Percentiles rank a stretch among this genome's conserved stretches.
phyloP scores from a whole-genome alignment of 345 rosid genomes.

The Lepidium didymum region DNA sequence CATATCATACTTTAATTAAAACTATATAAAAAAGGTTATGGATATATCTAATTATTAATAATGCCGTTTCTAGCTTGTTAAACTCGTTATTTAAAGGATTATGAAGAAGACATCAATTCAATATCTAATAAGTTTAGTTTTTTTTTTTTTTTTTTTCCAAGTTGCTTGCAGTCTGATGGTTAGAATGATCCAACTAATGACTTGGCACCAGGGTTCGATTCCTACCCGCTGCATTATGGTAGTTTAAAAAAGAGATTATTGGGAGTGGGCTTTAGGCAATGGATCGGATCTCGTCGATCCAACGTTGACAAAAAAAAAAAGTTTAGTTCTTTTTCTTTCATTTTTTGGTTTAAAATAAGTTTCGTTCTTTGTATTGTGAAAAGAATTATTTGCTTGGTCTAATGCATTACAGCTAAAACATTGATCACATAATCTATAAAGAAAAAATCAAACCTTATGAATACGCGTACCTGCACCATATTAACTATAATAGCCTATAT shows the following conservation, averaged over 20 bases:
- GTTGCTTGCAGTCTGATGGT: too few relatives aligned
- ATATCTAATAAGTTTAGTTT: neutral
- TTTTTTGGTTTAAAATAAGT: too few relatives aligned
- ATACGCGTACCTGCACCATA: neutral
- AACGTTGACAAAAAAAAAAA: too few relatives aligned
- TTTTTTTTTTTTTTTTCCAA: too few relatives aligned
- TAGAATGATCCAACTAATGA: too few relatives aligned
- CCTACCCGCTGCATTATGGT: too few relatives aligned
- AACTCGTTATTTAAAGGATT: neutral
- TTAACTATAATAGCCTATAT: neutral
- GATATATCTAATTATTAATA: neutral
- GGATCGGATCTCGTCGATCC: too few relatives aligned
- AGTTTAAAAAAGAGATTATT: too few relatives aligned
- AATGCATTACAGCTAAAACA: conserved; percentile 14
- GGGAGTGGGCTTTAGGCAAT: too few relatives aligned
- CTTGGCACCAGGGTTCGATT: too few relatives aligned
- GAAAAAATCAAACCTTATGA: neutral
- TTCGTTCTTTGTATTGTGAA: neutral
- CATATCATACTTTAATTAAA: neutral
- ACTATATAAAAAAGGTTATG: neutral
- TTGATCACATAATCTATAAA: neutral
- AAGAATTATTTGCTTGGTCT: conserved; percentile 1
- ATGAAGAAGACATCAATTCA: neutral
- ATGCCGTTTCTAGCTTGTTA: neutral
- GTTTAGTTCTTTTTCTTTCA: too few relatives aligned